Conservation (phyloP, 768 basidiomycete species). For the Cystofilobasidium capitatum region DNA sequence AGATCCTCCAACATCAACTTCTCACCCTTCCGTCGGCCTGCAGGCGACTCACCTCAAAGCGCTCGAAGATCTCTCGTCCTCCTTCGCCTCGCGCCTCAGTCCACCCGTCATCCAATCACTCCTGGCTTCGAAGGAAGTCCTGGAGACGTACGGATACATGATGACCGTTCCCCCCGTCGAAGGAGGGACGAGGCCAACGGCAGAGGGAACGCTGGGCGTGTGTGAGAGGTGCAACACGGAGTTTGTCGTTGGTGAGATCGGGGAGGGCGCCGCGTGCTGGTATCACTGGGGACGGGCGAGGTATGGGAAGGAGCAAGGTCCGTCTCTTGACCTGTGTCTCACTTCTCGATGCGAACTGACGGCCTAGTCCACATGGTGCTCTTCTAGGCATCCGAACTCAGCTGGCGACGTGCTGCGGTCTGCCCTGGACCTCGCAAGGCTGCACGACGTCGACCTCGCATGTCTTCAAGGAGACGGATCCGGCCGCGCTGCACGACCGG, state of each 20-base stretch:
- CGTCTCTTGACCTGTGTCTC: constrained; percentile 29
- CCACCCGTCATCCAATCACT: constrained; percentile 47
- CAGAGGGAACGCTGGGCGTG: constrained; percentile 49
- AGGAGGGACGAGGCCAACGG: constrained; percentile 57
- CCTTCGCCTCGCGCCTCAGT: constrained; percentile 47
- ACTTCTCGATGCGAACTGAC: neutral
- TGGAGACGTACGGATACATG: constrained; percentile 63
- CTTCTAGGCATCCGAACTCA: constrained; percentile 48
- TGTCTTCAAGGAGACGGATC: constrained; percentile 73
- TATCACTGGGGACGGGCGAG: constrained; percentile 75
- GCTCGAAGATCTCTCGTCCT: neutral
- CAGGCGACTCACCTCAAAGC: constrained; percentile 41
- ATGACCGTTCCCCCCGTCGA: constrained; percentile 55
- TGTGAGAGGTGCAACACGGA: constrained; percentile 72
- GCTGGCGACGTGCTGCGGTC: constrained; percentile 70
- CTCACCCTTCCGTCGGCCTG: constrained; percentile 69
- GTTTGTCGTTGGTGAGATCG: constrained; percentile 51
- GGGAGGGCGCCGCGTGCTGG: constrained; percentile 54
- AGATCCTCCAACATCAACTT: constrained; percentile 48
- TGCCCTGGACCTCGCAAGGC: constrained; percentile 51
- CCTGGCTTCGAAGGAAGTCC: constrained; percentile 50
- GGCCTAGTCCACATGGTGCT: neutral
- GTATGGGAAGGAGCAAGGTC: constrained; percentile 57
- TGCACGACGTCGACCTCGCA: constrained; percentile 67
- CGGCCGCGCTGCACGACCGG: constrained; percentile 58